phyloP scores from a whole-genome alignment of 2,329 filamentous ascomycete genomes.

The Colletotrichum sp. region DNA sequence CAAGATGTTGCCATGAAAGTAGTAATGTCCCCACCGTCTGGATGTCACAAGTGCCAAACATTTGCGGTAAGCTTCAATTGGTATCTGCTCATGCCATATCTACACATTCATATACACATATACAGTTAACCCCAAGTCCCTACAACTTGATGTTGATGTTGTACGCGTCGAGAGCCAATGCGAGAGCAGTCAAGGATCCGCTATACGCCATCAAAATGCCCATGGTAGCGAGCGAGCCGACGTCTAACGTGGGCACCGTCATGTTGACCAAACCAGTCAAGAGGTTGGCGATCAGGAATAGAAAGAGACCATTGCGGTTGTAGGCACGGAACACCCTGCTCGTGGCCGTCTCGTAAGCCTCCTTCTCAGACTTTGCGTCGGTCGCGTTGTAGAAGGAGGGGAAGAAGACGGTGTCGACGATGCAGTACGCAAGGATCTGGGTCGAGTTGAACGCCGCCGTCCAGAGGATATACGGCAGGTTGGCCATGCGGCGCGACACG shows the following conservation, averaged over 20 bases:
- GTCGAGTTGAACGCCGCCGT: conserved; percentile 87
- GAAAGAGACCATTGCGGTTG: conserved; percentile 84
- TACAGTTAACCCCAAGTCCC: neutral
- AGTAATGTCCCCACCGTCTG: neutral
- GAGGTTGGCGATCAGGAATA: conserved; percentile 89
- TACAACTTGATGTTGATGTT: conserved; percentile 76
- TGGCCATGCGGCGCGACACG: conserved; percentile 89
- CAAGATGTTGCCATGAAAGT: neutral
- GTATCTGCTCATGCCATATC: neutral
- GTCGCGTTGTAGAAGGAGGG: conserved; percentile 69
- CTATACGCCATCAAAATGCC: conserved; percentile 78
- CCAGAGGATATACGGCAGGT: conserved; percentile 93
- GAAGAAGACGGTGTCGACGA: conserved; percentile 81
- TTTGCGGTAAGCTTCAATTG: neutral
- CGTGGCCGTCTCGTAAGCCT: conserved; percentile 72
- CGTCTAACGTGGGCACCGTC: conserved; percentile 80
- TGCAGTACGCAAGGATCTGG: conserved; percentile 80
- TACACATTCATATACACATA: neutral
- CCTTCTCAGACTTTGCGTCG: conserved; percentile 61
- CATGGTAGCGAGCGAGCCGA: conserved; percentile 69
- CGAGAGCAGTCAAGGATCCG: conserved; percentile 67
- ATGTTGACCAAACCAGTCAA: conserved; percentile 90
- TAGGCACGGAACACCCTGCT: conserved; percentile 82
- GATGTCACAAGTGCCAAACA: neutral
- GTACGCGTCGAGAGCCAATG: conserved; percentile 68